These are phyloP conservation scores for Cladosporium velox DNA, from an alignment of 2,329 filamentous ascomycete species.

Conservation along the genomic window DNA sequence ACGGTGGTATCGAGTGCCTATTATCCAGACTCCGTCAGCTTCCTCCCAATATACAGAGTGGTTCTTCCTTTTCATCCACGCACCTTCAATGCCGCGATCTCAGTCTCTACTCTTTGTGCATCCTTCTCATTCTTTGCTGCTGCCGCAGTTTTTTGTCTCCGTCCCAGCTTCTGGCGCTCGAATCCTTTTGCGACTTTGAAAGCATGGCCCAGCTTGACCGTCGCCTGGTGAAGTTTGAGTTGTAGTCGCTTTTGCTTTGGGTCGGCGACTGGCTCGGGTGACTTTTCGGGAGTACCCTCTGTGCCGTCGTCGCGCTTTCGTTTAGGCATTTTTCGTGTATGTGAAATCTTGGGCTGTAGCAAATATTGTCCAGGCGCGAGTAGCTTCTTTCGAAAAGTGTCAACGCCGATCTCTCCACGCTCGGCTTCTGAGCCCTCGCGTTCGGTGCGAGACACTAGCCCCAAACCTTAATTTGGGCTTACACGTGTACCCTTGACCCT, in stretches of 20 bases:
- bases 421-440: constrained; percentile 4
- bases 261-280: constrained; percentile 16
- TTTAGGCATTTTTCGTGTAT: constrained; percentile 32
- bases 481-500: too few relatives aligned
- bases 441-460: constrained; percentile 5
- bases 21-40: constrained; percentile 16
- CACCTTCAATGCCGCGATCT: constrained; percentile 61
- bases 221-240: constrained; percentile 54
- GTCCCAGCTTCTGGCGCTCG: constrained; percentile 72
- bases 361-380: constrained; percentile 6
- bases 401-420: constrained; percentile 8
- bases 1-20: constrained; percentile 54
- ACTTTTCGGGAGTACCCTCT: constrained; percentile 24
- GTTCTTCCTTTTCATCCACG: constrained; percentile 15
- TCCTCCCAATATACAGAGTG: neutral
- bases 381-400: constrained; percentile 16
- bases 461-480: neutral
- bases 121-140: constrained; percentile 49
- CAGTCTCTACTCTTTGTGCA: constrained; percentile 63
- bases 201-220: constrained; percentile 64
- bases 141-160: constrained; percentile 60
- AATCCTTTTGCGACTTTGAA: constrained; percentile 74
- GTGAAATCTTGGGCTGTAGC: neutral
- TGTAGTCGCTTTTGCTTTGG: constrained; percentile 50
- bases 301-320: constrained; percentile 32